A percentile compares a stretch with the other conserved stretches of the same genome.
Conservation (phyloP, 305 asterid genomes). For the Lippia alba region DNA sequence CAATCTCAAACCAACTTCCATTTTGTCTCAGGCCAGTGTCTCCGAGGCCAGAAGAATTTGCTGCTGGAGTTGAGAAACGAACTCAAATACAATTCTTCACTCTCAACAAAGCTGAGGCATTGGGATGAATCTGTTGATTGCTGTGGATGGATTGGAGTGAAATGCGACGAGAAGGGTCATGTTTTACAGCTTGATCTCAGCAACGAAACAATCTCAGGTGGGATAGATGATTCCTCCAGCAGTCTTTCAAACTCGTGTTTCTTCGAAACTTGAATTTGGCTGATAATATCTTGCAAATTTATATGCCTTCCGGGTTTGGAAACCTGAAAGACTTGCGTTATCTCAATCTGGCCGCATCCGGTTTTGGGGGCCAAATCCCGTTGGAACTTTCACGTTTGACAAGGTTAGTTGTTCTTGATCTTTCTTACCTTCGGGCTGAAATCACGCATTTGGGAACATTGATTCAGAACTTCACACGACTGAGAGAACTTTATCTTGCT, state of each 20-base stretch:
- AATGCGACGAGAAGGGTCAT: constrained; percentile 49
- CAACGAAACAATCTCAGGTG: constrained; percentile 51
- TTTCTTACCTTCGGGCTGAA: constrained; percentile 46
- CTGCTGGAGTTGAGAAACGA: constrained; percentile 39
- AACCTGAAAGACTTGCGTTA: constrained; percentile 41
- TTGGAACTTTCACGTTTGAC: constrained; percentile 46
- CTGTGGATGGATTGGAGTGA: constrained; percentile 66
- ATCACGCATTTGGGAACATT: constrained; percentile 43
- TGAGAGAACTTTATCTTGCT: constrained; percentile 58
- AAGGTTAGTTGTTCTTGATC: constrained; percentile 60
- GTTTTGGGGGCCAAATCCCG: constrained; percentile 58
- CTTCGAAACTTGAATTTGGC: constrained; percentile 55
- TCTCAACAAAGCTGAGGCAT: constrained; percentile 52
- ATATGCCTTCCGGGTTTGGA: constrained; percentile 50
- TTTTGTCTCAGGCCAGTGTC: constrained; percentile 34
- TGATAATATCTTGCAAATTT: constrained; percentile 19
- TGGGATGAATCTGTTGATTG: constrained; percentile 54
- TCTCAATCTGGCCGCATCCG: constrained; percentile 54
- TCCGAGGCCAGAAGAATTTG: constrained; percentile 36
- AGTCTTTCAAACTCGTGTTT: constrained; percentile 44
- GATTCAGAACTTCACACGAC: constrained; percentile 40
- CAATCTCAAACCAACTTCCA: neutral
- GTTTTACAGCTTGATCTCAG: constrained; percentile 56
- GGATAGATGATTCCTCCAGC: constrained; percentile 35
- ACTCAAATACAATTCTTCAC: constrained; percentile 50